Conservation (phyloP, 2,329 filamentous ascomycete genomes). For the Zalaria sp. region DNA sequence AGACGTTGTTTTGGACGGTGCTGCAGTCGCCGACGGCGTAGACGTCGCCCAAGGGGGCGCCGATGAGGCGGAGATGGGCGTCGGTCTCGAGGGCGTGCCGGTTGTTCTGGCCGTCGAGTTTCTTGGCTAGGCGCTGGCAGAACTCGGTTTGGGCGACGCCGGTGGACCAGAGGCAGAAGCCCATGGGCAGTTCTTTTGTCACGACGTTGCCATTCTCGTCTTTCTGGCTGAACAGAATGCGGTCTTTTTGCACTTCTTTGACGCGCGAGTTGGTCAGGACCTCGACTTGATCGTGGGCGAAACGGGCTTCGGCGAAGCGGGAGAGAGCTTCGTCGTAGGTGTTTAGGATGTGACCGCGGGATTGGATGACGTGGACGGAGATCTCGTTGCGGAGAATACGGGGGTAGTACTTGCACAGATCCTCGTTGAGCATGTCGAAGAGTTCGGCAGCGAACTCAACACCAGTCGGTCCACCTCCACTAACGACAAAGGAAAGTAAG, state of each 20-base stretch:
- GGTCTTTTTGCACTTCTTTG: slow-evolving; percentile 71
- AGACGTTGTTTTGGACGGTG: slow-evolving; percentile 94
- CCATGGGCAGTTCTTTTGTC: slow-evolving; percentile 89
- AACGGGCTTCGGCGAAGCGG: slow-evolving; percentile 79
- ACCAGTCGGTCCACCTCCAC: slow-evolving; percentile 87
- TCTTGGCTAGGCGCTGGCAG: slow-evolving; percentile 60
- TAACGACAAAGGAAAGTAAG: slow-evolving; percentile 88
- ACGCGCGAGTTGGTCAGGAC: slow-evolving; percentile 88
- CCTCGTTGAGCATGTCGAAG: slow-evolving; percentile 92
- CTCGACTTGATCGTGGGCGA: slow-evolving; percentile 80
- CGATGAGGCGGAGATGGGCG: slow-evolving; percentile 76
- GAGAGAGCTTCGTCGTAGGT: slow-evolving; percentile 95
- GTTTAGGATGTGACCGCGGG: slow-evolving; percentile 86
- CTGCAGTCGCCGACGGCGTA: slow-evolving; percentile 94
- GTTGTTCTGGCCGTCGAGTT: slow-evolving; percentile 71
- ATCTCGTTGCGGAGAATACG: slow-evolving; percentile 91
- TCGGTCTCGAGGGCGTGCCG: slow-evolving; percentile 88
- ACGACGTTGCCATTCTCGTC: slow-evolving; percentile 55
- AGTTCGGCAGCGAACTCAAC: slow-evolving; percentile 96
- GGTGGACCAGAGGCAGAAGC: slow-evolving; percentile 96
- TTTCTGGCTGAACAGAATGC: slow-evolving; percentile 80
- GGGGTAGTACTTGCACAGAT: slow-evolving; percentile 71
- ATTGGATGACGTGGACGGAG: slow-evolving; percentile 93
- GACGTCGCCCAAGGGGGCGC: slow-evolving; percentile 81
- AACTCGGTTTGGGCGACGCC: slow-evolving; percentile 80